Conservation (phyloP, 164 flowering plant species). For the Berberis thunbergii region DNA sequence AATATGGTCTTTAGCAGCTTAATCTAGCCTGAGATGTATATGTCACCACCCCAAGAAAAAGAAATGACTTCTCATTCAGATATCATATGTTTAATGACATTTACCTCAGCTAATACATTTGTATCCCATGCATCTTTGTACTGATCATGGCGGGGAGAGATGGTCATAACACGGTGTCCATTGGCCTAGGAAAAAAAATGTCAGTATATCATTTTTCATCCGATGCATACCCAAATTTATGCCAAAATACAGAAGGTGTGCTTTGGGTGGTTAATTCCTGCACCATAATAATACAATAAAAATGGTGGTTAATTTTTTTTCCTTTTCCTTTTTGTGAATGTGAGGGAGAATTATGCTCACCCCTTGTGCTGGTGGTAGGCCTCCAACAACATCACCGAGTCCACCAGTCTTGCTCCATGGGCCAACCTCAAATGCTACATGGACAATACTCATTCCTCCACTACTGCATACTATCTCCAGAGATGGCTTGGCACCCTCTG, state of each 20-base stretch:
- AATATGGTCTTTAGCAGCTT: not conserved
- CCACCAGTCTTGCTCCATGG: conserved; percentile 94
- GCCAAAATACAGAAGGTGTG: too few species aligned
- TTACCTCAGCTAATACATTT: conserved; percentile 50
- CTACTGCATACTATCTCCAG: conserved; percentile 23
- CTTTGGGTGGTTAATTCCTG: too few species aligned
- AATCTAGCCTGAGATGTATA: not conserved
- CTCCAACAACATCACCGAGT: conserved; percentile 86
- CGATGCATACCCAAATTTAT: not conserved
- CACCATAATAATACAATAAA: too few species aligned
- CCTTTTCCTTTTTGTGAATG: not conserved
- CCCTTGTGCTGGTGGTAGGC: conserved; percentile 71
- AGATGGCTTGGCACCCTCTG: conserved; percentile 8
- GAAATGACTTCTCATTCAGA: not conserved
- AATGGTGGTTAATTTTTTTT: too few species aligned
- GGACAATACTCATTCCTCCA: conserved; percentile 52
- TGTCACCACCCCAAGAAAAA: not conserved
- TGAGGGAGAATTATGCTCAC: conserved; percentile 20
- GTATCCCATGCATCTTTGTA: conserved; percentile 98
- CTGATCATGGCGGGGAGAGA: conserved; percentile 87
- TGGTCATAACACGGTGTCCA: conserved; percentile 93
- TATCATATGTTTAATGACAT: not conserved
- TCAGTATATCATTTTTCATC: not conserved
- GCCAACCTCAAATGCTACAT: conserved; percentile 58
- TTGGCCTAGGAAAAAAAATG: conserved; percentile 42